Conservation (phyloP, 305 asterid genomes). For the Fraxinus sp. region DNA sequence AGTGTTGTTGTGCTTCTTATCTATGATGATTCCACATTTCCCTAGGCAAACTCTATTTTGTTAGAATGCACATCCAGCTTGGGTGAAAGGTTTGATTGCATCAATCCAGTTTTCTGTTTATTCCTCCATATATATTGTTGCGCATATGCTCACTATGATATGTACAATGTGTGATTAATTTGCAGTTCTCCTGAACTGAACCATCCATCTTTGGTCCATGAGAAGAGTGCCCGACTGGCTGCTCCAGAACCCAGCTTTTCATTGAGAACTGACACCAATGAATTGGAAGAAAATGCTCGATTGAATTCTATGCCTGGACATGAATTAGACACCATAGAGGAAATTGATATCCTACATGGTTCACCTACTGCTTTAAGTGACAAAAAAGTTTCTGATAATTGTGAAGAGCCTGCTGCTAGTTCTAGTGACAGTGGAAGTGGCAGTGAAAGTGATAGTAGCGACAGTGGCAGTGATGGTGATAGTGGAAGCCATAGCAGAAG, state of each 20-base stretch:
- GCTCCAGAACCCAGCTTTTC: conserved; percentile 46
- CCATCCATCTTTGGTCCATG: conserved; percentile 44
- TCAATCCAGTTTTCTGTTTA: conserved; percentile 6
- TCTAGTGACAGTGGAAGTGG: conserved; percentile 68
- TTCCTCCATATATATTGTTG: conserved; percentile 4
- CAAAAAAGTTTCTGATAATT: conserved; percentile 52
- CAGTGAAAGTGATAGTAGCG: conserved; percentile 51
- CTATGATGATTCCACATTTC: not conserved
- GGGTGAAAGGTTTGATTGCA: conserved; percentile 4
- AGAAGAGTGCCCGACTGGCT: conserved; percentile 45
- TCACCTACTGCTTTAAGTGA: conserved; percentile 53
- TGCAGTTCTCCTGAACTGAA: conserved; percentile 72
- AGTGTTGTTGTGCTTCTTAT: not conserved
- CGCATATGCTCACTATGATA: conserved; percentile 17
- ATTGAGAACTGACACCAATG: conserved; percentile 38
- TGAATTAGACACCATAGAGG: conserved; percentile 38
- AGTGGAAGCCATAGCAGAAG: conserved; percentile 64
- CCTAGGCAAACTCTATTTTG: not conserved
- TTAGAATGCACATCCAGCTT: not conserved
- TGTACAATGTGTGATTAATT: conserved; percentile 27
- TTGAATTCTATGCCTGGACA: conserved; percentile 49
- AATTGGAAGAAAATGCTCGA: conserved; percentile 53
- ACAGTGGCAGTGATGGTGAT: conserved; percentile 57
- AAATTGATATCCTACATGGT: conserved; percentile 40
- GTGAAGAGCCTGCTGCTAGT: conserved; percentile 59